These are phyloP conservation scores for Penicillium coprophilum DNA, from an alignment of 495 filamentous ascomycete species.

Conservation along the genomic window DNA sequence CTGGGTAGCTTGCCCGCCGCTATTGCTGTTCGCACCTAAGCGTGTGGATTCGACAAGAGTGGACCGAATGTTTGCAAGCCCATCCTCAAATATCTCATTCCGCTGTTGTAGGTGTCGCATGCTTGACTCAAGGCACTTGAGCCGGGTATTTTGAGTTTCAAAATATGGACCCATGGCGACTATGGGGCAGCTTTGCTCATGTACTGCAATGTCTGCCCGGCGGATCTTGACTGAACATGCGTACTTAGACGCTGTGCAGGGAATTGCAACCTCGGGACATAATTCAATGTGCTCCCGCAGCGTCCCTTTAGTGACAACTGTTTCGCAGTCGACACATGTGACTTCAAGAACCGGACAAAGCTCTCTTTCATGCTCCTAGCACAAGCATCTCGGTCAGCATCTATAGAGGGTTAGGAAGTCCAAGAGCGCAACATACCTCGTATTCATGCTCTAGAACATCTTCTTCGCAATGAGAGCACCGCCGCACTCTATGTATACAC, in stretches of 20 bases:
- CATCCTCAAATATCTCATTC: slow-evolving; percentile 58
- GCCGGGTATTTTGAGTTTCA: slow-evolving; percentile 54
- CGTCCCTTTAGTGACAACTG: slow-evolving; percentile 46
- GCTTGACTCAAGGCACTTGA: slow-evolving; percentile 56
- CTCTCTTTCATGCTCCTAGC: slow-evolving; percentile 48
- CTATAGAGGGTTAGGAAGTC: background rate
- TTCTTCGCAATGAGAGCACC: slow-evolving; percentile 55
- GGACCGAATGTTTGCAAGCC: slow-evolving; percentile 49
- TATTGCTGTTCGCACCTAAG: background rate
- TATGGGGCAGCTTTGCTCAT: slow-evolving; percentile 56
- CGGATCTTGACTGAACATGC: slow-evolving; percentile 56
- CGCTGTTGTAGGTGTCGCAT: slow-evolving; percentile 57
- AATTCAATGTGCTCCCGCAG: slow-evolving; percentile 50
- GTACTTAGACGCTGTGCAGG: slow-evolving; percentile 55
- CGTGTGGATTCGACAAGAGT: slow-evolving; percentile 41
- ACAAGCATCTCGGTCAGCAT: slow-evolving; percentile 2
- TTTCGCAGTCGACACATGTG: slow-evolving; percentile 54
- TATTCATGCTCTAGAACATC: slow-evolving; percentile 59
- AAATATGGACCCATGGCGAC: slow-evolving; percentile 60
- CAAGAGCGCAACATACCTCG: slow-evolving; percentile 40
- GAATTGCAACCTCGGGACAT: slow-evolving; percentile 54
- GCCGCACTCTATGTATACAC: slow-evolving; percentile 57
- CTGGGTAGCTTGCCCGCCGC: slow-evolving; percentile 8
- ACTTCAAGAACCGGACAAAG: slow-evolving; percentile 51
- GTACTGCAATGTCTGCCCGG: slow-evolving; percentile 49